These are phyloP conservation scores for Lablab purpureus DNA, from an alignment of 306 rosid genomes.

Conservation along the genomic window DNA sequence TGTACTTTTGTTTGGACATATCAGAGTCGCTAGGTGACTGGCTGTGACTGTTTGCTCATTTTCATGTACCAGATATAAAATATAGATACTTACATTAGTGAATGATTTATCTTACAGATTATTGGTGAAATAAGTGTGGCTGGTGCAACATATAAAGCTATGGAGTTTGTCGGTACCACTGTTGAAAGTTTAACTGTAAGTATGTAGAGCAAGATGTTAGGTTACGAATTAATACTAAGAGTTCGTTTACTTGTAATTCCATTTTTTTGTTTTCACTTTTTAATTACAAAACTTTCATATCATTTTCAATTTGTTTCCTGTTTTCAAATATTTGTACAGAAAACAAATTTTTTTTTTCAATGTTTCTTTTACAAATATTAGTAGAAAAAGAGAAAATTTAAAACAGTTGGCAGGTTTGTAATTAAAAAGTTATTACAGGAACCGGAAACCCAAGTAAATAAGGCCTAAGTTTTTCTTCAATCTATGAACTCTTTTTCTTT, in stretches of 20 bases:
- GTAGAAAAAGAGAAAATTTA: neutral
- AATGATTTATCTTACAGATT: conserved; percentile 54
- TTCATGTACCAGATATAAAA: conserved; percentile 21
- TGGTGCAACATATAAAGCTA: conserved; percentile 93
- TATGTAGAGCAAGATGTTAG: conserved; percentile 23
- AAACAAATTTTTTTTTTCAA: neutral
- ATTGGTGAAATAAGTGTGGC: conserved; percentile 92
- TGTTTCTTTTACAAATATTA: neutral
- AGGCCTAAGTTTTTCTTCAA: conserved; percentile 20
- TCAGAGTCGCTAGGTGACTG: neutral
- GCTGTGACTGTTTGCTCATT: conserved; percentile 17
- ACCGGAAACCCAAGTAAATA: neutral
- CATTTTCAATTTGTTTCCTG: neutral
- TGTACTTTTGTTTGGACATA: conserved; percentile 18
- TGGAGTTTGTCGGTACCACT: conserved; percentile 95
- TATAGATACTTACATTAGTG: conserved; percentile 22
- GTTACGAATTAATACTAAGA: neutral
- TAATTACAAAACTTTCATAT: too few relatives aligned
- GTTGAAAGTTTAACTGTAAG: conserved; percentile 84
- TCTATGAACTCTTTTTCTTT: neutral
- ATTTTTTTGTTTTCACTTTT: neutral
- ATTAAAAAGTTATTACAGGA: neutral
- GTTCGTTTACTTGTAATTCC: neutral
- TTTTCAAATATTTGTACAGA: neutral
- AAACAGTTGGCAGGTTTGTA: neutral